A percentile compares a stretch with the other conserved stretches of the same genome.
phyloP scores from a whole-genome alignment of 139 green algal genomes.

The Chlorella ohadii region DNA sequence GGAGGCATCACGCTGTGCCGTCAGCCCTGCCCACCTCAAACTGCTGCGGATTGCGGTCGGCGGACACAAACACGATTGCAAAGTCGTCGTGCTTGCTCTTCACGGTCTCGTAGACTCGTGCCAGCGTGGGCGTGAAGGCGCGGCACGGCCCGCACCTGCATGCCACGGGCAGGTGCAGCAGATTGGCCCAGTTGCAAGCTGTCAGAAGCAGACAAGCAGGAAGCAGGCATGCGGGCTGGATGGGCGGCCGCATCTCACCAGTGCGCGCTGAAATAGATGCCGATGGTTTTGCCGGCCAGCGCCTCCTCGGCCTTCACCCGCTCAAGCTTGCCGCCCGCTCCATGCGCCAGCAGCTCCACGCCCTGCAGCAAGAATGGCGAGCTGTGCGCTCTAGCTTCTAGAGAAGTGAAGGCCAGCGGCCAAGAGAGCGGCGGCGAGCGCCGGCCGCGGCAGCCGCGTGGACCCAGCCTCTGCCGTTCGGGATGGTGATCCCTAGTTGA shows the following conservation, averaged over 20 bases:
- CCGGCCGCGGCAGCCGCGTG: too few relatives aligned
- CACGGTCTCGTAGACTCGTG: neutral
- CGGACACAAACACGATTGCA: conserved; percentile 33
- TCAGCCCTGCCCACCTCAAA: neutral
- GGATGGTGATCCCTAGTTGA: too few relatives aligned
- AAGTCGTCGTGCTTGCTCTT: conserved; percentile 4
- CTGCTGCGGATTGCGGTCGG: neutral
- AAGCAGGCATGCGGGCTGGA: too few relatives aligned
- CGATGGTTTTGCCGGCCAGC: conserved; percentile 21
- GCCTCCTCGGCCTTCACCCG: neutral
- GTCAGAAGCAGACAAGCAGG: too few relatives aligned
- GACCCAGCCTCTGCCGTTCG: too few relatives aligned
- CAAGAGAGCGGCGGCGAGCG: too few relatives aligned
- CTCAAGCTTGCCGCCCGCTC: neutral
- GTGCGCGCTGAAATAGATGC: conserved; percentile 34
- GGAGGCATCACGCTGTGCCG: too few relatives aligned
- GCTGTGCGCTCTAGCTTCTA: too few relatives aligned
- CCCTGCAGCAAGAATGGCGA: neutral
- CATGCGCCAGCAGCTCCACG: conserved; percentile 7
- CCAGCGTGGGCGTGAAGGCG: conserved; percentile 33
- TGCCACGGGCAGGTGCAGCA: neutral
- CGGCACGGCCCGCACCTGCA: conserved; percentile 39
- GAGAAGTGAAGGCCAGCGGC: too few relatives aligned
- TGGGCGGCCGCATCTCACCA: too few relatives aligned
- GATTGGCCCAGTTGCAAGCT: too few relatives aligned